Conservation (phyloP, 2,329 filamentous ascomycete genomes). For the Rhexocercosporidium sp. region DNA sequence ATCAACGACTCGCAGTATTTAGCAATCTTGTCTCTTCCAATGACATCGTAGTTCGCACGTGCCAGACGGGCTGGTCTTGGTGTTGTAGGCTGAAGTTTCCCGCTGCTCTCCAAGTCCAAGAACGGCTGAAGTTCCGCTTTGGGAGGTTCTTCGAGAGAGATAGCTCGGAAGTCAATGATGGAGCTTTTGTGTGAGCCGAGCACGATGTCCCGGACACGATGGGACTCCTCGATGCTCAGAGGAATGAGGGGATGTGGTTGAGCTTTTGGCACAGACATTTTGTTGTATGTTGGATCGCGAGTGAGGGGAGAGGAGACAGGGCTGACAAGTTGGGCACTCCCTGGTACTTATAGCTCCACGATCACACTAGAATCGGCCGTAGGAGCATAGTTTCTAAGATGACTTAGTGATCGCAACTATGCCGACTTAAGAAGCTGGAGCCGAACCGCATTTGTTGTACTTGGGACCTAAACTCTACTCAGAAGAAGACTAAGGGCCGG, state of each 20-base stretch:
- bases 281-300: neutral
- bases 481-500: too few relatives aligned
- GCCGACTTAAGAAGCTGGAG: too few relatives aligned
- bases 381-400: too few relatives aligned
- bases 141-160: conserved; percentile 60
- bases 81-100: conserved; percentile 44
- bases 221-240: conserved; percentile 52
- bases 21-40: conserved; percentile 56
- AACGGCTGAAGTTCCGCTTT: conserved; percentile 56
- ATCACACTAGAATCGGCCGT: neutral
- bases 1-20: conserved; percentile 60
- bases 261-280: conserved; percentile 11
- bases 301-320: neutral
- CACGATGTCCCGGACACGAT: conserved; percentile 56
- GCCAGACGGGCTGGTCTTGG: conserved; percentile 55
- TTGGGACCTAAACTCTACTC: too few relatives aligned
- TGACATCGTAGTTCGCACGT: conserved; percentile 60
- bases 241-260: conserved; percentile 52
- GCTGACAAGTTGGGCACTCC: neutral
- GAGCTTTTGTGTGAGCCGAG: conserved; percentile 34
- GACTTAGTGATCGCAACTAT: too few relatives aligned
- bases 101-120: conserved; percentile 51
- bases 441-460: too few relatives aligned
- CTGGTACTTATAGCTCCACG: neutral
- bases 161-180: conserved; percentile 64